These are phyloP conservation scores for Annulohypoxylon moriforme DNA, from an alignment of 495 filamentous ascomycete genomes.

Conservation along the genomic window DNA sequence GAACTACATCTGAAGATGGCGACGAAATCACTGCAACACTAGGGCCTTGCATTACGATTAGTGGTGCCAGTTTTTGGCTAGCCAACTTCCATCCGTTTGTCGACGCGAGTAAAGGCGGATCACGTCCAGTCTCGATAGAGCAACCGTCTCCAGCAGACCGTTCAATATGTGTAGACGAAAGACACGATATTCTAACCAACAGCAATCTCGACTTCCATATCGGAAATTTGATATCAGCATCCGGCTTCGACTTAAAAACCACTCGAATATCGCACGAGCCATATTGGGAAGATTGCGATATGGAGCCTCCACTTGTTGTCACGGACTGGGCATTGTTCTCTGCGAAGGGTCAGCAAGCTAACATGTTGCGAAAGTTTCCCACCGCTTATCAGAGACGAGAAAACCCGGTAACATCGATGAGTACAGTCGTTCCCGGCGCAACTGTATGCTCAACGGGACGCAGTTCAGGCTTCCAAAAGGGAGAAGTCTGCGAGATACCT, in stretches of 20 bases:
- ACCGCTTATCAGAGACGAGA: conserved; percentile 34
- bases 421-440: conserved; percentile 33
- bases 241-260: conserved; percentile 47
- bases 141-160: conserved; percentile 48
- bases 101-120: conserved; percentile 32
- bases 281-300: conserved; percentile 49
- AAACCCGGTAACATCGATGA: conserved; percentile 33
- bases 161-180: conserved; percentile 28
- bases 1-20: conserved; percentile 37
- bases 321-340: conserved; percentile 49
- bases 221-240: conserved; percentile 44
- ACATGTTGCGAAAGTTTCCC: conserved; percentile 47
- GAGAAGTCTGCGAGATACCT: conserved; percentile 47
- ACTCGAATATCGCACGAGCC: conserved; percentile 49
- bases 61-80: conserved; percentile 43
- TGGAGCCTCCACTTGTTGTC: conserved; percentile 46
- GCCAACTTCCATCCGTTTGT: conserved; percentile 49
- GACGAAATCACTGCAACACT: conserved; percentile 47
- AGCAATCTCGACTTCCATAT: conserved; percentile 26
- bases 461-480: conserved; percentile 45
- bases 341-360: conserved; percentile 41
- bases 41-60: conserved; percentile 42
- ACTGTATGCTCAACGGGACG: conserved; percentile 44
- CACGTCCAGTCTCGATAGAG: conserved; percentile 34
- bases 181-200: conserved; percentile 37